A percentile compares a stretch with the other conserved stretches of the same genome.
phyloP scores from a whole-genome alignment of 345 rosid genomes.

The Dovyalis caffra region DNA sequence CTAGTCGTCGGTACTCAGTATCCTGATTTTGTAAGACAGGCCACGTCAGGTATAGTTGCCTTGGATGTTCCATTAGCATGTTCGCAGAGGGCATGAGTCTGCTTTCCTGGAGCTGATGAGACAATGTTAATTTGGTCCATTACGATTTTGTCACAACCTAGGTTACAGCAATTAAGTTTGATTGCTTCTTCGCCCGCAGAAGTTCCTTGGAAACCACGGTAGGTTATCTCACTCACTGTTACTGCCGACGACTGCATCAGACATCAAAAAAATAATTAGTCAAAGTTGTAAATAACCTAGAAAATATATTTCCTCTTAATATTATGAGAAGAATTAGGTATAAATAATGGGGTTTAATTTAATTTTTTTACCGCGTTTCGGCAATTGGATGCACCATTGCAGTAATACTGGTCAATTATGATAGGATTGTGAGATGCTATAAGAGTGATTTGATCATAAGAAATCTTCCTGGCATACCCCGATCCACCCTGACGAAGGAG shows the following conservation, averaged over 20 bases:
- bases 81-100: not conserved
- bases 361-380: not conserved
- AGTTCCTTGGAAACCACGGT: not conserved
- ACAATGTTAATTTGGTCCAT: not conserved
- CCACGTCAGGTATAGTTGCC: not conserved
- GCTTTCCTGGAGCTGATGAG: not conserved
- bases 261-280: too few species aligned
- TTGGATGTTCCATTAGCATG: not conserved
- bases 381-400: not conserved
- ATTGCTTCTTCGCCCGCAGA: not conserved
- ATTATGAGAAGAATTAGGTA: too few species aligned
- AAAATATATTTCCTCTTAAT: too few species aligned
- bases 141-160: not conserved
- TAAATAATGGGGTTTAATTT: too few species aligned
- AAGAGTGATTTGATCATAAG: not conserved
- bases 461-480: not conserved
- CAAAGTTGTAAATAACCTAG: too few species aligned
- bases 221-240: not conserved
- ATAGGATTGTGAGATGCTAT: not conserved
- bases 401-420: not conserved
- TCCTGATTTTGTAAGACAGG: not conserved
- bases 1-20: too few species aligned
- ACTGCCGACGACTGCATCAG: not conserved
- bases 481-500: not conserved
- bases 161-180: not conserved